Evolutionary conservation across 1,139 yeast genomes (phyloP), one percentile per base, ranked within the genome.

Genomic region (Protomyces arabidopsidicola): DNA sequence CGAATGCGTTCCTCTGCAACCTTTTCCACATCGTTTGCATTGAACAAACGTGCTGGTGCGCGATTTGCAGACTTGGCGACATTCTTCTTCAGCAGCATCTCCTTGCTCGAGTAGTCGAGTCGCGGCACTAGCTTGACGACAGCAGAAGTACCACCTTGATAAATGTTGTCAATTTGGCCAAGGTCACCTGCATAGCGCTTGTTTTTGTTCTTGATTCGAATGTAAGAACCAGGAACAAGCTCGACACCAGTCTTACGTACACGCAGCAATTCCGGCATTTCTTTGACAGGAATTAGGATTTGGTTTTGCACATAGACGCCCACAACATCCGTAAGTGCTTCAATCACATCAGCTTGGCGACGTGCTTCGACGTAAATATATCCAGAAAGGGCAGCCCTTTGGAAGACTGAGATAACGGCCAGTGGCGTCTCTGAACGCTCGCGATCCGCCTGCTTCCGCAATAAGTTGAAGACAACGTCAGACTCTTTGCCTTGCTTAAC

Each of bases 321-420:
- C 53, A 95, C 93, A 75, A 95, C 83, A 76, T 98, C 98, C 57
- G 84, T 82, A 67, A 93, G 81, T 14, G 97, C 97, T 67, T 84
- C 85, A 72, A 87, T 89, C 58, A 93, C 96, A 24, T 97, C 97
- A 69, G 93, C 90, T 67, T 93, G 88, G 74, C 89, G 87, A 67
- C 93, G 87, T 27, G 98, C 98, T 77, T 93, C 98, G 69, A 95
- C 83, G 75, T 93, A 93, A 64, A 93, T 84, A 73, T 95, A 90
- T 27, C 98, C 98, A 53, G 85, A 82, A 74, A 91, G 91, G 54
- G 90, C 85, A 72, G 93, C 98, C 77, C 98, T 83, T 77, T 93
- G 98, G 78, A 93, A 93, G 31, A 88, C 96, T n/a, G 97, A 88
- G 74, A 83, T 82, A 65, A 93, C 90, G 65, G 85, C 88, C 69